A percentile compares a stretch with the other conserved stretches of the same genome.
Conservation (phyloP, 106 monocot species). For the Iris macrosiphon region DNA sequence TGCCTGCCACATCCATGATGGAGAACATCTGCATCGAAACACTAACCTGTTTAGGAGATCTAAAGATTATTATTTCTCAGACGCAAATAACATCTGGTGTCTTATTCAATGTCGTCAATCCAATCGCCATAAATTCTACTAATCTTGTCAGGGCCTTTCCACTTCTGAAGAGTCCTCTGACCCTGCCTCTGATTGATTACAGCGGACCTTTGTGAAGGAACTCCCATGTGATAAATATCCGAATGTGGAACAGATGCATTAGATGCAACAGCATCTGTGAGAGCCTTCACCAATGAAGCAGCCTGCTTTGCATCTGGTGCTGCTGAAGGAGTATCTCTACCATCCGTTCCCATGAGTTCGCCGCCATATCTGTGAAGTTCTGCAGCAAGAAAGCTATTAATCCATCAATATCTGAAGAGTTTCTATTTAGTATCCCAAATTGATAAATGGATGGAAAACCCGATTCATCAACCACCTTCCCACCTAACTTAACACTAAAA, state of each 20-base stretch:
- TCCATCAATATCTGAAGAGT: no score
- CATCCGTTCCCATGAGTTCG: slow-evolving; percentile 47
- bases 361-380: slow-evolving; percentile 94
- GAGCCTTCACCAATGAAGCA: slow-evolving; percentile 28
- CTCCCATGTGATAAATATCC: slow-evolving; percentile 64
- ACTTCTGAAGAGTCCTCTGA: slow-evolving; percentile 62
- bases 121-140: slow-evolving; percentile 90
- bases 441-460: no score
- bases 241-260: slow-evolving; percentile 24
- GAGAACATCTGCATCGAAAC: background rate
- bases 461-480: no score
- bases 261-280: slow-evolving; percentile 30
- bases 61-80: background rate
- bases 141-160: slow-evolving; percentile 88
- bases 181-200: slow-evolving; percentile 37
- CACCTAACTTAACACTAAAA: no score
- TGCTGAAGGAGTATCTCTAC: slow-evolving; percentile 30
- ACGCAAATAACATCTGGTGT: no score
- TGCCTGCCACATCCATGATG: background rate
- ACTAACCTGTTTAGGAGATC: background rate
- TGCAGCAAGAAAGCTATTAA: no score
- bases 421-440: no score
- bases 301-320: slow-evolving; percentile 48
- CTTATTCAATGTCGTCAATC: slow-evolving; percentile 79
- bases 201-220: slow-evolving; percentile 49